Evolutionary conservation across 805 yeast genomes (phyloP).

Genomic region (Metschnikowia vanudenii): DNA sequence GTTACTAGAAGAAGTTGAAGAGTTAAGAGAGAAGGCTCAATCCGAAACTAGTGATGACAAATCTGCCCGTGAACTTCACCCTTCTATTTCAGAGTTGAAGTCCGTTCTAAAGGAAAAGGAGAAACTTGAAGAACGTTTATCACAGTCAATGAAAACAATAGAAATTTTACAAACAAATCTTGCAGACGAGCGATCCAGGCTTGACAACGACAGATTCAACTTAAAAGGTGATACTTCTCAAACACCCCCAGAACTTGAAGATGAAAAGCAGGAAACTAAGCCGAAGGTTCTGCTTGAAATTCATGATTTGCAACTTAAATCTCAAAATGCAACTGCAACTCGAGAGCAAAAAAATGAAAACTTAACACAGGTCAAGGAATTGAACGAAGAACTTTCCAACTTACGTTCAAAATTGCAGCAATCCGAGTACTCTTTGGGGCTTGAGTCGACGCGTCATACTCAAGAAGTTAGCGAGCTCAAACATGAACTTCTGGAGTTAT

Average conservation of each 20-base stretch:
- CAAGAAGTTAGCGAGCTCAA: conserved; percentile 3
- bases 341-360: not conserved
- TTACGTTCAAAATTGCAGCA: conserved; percentile 2
- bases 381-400: not conserved
- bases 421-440: not conserved
- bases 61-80: not conserved
- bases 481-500: conserved; percentile 3
- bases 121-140: conserved; percentile 3
- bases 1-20: conserved; percentile 13
- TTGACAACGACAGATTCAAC: not conserved
- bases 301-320: not conserved
- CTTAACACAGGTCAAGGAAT: not conserved
- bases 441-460: not conserved
- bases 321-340: not conserved
- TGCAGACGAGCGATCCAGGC: not conserved
- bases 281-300: too few relatives aligned
- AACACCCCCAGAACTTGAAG: not conserved
- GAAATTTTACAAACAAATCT: conserved; percentile 4
- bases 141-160: conserved; percentile 1
- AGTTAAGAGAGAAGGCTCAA: not conserved
- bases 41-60: not conserved
- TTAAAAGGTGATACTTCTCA: not conserved
- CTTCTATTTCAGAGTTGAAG: not conserved
- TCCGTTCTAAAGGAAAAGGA: conserved; percentile 1
- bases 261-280: not conserved